These are phyloP conservation scores for Lolium multiflorum DNA, from an alignment of 176 grass and related monocot species.

Conservation along the genomic window DNA sequence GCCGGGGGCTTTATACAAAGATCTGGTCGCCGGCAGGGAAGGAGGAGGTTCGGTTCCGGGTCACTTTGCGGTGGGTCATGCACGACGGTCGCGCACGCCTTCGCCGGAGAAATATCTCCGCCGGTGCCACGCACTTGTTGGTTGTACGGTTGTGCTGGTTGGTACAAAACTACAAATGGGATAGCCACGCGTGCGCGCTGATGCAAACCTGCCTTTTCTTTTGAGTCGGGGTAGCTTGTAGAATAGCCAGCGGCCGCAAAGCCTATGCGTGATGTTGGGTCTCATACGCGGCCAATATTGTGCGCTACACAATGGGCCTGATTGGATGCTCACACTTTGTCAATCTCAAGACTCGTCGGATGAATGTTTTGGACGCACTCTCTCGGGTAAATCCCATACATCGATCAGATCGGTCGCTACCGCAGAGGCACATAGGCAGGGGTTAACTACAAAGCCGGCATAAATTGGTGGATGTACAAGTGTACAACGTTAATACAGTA, in stretches of 20 bases:
- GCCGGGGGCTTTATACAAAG: background rate
- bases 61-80: conserved; percentile 9
- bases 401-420: too few species aligned
- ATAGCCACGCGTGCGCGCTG: conserved; percentile 24
- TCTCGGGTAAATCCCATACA: too few species aligned
- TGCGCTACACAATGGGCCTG: too few species aligned
- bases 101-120: conserved; percentile 47
- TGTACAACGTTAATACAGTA: too few species aligned
- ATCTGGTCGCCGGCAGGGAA: too few species aligned
- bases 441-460: too few species aligned
- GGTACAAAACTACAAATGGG: conserved; percentile 24
- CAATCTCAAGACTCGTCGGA: too few species aligned
- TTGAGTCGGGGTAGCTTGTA: background rate
- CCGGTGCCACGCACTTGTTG: conserved; percentile 19
- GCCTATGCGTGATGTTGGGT: background rate
- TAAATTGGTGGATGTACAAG: too few species aligned
- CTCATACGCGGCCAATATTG: background rate
- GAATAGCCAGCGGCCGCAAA: background rate
- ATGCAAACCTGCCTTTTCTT: conserved; percentile 14
- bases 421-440: too few species aligned
- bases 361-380: too few species aligned
- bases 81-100: conserved; percentile 8
- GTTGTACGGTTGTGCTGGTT: background rate
- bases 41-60: conserved; percentile 7
- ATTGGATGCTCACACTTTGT: too few species aligned